Conservation (phyloP, 73 alveolate genomes). For the Paramecium sexaurelia region DNA sequence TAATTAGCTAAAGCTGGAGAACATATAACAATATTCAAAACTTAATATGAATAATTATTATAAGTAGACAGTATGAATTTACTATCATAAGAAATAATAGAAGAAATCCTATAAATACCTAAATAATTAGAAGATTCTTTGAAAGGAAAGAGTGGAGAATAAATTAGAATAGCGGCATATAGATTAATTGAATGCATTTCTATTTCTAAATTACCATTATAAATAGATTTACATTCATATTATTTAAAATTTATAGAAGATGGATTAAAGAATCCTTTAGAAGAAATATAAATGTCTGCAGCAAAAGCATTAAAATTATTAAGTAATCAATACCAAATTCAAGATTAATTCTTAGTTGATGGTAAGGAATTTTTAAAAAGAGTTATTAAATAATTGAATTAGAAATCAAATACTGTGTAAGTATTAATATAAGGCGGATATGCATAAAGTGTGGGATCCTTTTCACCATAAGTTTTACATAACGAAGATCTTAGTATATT, state of each 20-base stretch:
- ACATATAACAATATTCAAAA: slow-evolving; percentile 77
- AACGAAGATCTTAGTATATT: neutral
- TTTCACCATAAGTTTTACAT: slow-evolving; percentile 40
- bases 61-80: slow-evolving; percentile 61
- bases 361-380: neutral
- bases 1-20: slow-evolving; percentile 83
- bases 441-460: slow-evolving; percentile 52
- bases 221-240: neutral
- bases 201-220: neutral
- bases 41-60: slow-evolving; percentile 72
- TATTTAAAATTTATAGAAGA: neutral
- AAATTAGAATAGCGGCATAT: neutral
- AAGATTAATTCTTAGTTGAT: neutral
- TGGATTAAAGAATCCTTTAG: slow-evolving; percentile 37
- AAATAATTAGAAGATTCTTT: slow-evolving; percentile 82
- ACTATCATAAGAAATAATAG: slow-evolving; percentile 62
- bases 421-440: slow-evolving; percentile 52
- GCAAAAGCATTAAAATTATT: slow-evolving; percentile 30
- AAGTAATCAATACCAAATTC: neutral
- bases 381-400: neutral
- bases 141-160: slow-evolving; percentile 94
- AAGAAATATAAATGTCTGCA: neutral
- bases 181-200: slow-evolving; percentile 18
- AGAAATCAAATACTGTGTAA: neutral
- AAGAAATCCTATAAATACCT: neutral